Conservation (phyloP, 768 basidiomycete species). For the Suillus clintonianus region DNA sequence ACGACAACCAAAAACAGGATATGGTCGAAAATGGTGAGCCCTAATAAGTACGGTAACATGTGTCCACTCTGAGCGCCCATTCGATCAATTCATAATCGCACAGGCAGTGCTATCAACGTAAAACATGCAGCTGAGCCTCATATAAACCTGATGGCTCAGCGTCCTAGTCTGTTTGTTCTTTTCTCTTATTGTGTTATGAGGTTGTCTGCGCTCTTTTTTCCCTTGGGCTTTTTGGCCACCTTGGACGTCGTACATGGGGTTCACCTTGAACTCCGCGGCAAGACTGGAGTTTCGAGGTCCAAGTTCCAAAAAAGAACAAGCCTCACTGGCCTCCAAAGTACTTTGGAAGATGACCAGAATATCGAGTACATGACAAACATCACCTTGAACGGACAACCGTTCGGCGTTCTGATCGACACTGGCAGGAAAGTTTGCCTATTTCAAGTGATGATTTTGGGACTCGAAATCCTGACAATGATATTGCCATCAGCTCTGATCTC, state of each 20-base stretch:
- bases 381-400: constrained; percentile 36
- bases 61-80: not conserved
- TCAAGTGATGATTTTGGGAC: constrained; percentile 26
- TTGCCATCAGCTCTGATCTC: constrained; percentile 57
- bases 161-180: not conserved
- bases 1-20: not conserved
- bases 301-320: constrained; percentile 25
- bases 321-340: constrained; percentile 26
- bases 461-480: constrained; percentile 38
- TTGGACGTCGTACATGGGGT: constrained; percentile 6
- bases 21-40: not conserved
- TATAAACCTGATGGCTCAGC: not conserved
- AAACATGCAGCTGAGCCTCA: not conserved
- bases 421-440: constrained; percentile 38
- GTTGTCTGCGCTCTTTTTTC: constrained; percentile 5
- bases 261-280: constrained; percentile 20
- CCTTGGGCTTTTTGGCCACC: constrained; percentile 10
- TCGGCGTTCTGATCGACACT: constrained; percentile 45
- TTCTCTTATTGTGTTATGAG: constrained; percentile 13
- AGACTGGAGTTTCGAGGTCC: constrained; percentile 5
- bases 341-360: constrained; percentile 32
- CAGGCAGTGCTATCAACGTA: not conserved
- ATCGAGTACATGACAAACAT: constrained; percentile 40
- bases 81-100: not conserved
- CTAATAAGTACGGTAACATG: not conserved